Evolutionary conservation across 1,139 yeast genomes (phyloP).

Genomic region (Hyphopichia khmerensis): DNA sequence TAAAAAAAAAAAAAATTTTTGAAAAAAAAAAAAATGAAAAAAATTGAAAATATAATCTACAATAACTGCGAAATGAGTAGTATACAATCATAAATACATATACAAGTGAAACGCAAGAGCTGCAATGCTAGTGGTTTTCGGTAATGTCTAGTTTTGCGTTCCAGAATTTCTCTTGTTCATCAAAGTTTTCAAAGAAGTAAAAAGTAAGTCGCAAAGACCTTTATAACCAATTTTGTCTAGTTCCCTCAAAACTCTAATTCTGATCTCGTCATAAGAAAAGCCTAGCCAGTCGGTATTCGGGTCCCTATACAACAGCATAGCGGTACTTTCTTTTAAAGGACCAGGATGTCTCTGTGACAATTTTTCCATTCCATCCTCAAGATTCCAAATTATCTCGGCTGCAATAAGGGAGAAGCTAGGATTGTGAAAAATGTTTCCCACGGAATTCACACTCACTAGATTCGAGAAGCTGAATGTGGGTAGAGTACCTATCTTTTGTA

Average conservation of each 20-base stretch:
- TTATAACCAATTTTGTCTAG: constrained; percentile 37
- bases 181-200: constrained; percentile 46
- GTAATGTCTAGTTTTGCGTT: too few relatives aligned
- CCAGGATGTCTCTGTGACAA: constrained; percentile 42
- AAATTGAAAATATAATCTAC: too few relatives aligned
- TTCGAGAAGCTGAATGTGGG: constrained; percentile 21
- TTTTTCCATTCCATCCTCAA: constrained; percentile 42
- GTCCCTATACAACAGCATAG: constrained; percentile 18
- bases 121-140: too few relatives aligned
- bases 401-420: constrained; percentile 53
- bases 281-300: constrained; percentile 28
- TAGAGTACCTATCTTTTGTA: constrained; percentile 37
- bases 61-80: too few relatives aligned
- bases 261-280: constrained; percentile 35
- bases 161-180: constrained; percentile 20
- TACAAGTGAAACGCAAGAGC: background rate
- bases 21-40: too few relatives aligned
- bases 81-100: background rate
- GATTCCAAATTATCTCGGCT: constrained; percentile 41
- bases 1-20: too few relatives aligned
- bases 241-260: constrained; percentile 32
- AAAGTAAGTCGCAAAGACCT: constrained; percentile 46
- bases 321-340: constrained; percentile 39
- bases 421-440: constrained; percentile 54
- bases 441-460: constrained; percentile 24